A percentile compares a stretch with the other conserved stretches of the same genome.
These are phyloP conservation scores for Pestalotiopsis sp. DNA, from an alignment of 2,329 filamentous ascomycete genomes.

Conservation along the genomic window DNA sequence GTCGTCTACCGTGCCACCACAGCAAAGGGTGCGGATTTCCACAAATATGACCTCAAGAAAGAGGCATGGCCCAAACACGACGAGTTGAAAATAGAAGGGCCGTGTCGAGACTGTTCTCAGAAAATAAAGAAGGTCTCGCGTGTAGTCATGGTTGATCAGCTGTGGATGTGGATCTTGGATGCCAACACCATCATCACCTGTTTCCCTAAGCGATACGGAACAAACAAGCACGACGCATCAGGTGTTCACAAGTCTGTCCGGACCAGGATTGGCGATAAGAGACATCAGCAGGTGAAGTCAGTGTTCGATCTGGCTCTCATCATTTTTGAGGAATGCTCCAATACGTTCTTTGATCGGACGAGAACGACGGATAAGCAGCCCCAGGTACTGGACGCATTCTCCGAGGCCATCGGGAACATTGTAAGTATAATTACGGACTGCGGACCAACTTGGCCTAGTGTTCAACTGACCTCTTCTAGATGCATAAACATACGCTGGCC, in stretches of 20 bases:
- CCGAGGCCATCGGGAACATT: conserved; percentile 42
- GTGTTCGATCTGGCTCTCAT: conserved; percentile 46
- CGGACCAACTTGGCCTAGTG: neutral
- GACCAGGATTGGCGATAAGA: conserved; percentile 26
- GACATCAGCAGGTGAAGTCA: conserved; percentile 33
- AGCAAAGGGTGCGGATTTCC: conserved; percentile 22
- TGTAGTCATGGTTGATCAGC: conserved; percentile 46
- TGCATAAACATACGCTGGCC: conserved; percentile 40
- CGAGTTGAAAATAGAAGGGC: conserved; percentile 10
- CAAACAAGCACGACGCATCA: conserved; percentile 41
- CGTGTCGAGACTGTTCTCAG: conserved; percentile 18
- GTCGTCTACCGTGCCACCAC: conserved; percentile 43
- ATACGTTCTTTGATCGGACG: conserved; percentile 42
- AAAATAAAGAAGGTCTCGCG: conserved; percentile 24
- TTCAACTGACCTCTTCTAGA: conserved; percentile 22
- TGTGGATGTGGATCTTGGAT: conserved; percentile 48
- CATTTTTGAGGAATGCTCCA: conserved; percentile 44
- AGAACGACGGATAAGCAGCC: conserved; percentile 35
- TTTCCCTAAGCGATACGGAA: conserved; percentile 46
- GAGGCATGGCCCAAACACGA: conserved; percentile 10
- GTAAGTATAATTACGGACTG: conserved; percentile 28
- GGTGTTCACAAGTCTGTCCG: conserved; percentile 44
- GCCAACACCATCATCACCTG: conserved; percentile 40
- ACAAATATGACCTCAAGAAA: conserved; percentile 20
- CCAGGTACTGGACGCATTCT: conserved; percentile 44